Evolutionary conservation across 371 early-diverging fungal species (phyloP).

Genomic region (Zopfochytrium polystomum): DNA sequence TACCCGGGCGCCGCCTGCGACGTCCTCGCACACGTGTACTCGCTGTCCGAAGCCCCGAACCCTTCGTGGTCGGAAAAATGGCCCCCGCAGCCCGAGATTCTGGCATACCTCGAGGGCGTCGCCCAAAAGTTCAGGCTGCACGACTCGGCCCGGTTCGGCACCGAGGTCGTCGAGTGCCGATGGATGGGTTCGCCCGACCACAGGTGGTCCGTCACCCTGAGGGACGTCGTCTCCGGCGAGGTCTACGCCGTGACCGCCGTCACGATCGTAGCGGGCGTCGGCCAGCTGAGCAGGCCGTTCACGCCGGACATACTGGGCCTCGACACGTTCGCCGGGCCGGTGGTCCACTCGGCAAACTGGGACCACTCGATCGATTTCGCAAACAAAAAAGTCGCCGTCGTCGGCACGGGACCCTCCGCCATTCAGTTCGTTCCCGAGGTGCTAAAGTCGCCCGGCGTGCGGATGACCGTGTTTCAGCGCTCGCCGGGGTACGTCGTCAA

Average conservation of each 20-base stretch:
- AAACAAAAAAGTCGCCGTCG: conserved; percentile 29
- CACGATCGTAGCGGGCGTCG: conserved; percentile 39
- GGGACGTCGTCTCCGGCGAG: neutral
- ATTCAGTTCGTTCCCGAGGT: conserved; percentile 51
- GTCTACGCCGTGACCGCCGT: conserved; percentile 17
- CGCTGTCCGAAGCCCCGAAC: conserved; percentile 42
- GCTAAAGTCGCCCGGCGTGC: conserved; percentile 37
- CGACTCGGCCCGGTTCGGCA: conserved; percentile 37
- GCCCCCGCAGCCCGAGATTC: conserved; percentile 51
- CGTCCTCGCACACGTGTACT: conserved; percentile 53
- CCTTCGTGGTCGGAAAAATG: conserved; percentile 51
- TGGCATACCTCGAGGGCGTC: conserved; percentile 48
- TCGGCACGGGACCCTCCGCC: conserved; percentile 40
- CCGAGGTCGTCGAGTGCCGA: conserved; percentile 3
- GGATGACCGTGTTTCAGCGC: conserved; percentile 53
- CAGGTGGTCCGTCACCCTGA: no score
- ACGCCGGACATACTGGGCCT: conserved; percentile 53
- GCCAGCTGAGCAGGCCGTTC: conserved; percentile 48
- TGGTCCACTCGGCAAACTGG: conserved; percentile 34
- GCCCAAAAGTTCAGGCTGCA: conserved; percentile 49
- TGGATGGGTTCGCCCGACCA: conserved; percentile 1
- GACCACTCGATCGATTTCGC: conserved; percentile 11
- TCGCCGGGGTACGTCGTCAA: conserved; percentile 49
- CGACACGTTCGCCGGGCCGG: conserved; percentile 38
- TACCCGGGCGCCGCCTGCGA: conserved; percentile 63